Conservation (phyloP, 2,329 filamentous ascomycete species). For the Fusarium sp. region DNA sequence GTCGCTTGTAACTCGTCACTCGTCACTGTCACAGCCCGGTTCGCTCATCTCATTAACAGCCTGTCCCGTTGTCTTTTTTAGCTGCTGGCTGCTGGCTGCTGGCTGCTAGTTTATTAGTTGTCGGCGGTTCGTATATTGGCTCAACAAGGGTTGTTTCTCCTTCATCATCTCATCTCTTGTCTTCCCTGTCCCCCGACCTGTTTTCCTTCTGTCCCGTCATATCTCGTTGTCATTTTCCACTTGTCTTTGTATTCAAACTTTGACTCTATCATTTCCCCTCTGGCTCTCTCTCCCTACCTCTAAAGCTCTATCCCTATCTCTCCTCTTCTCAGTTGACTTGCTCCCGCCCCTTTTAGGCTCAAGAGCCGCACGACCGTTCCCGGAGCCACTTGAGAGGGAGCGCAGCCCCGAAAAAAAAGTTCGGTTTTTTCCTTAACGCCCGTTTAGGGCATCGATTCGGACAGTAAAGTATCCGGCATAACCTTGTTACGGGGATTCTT, state of each 20-base stretch:
- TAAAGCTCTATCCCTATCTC: not conserved
- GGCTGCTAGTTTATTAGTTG: not conserved
- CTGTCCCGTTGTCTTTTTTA: not conserved
- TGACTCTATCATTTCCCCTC: slow-evolving; percentile 18
- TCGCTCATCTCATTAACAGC: slow-evolving; percentile 29
- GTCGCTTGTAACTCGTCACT: slow-evolving; percentile 38
- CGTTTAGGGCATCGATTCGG: slow-evolving; percentile 53
- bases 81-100: too few relatives aligned
- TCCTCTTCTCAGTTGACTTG: not conserved
- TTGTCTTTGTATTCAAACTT: slow-evolving; percentile 15
- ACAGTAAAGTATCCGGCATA: slow-evolving; percentile 56
- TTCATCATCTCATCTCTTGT: slow-evolving; percentile 37
- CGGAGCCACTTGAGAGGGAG: slow-evolving; percentile 43
- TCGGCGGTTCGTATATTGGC: slow-evolving; percentile 28
- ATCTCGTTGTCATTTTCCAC: not conserved
- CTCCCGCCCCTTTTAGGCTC: slow-evolving; percentile 37
- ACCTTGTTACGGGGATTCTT: slow-evolving; percentile 56
- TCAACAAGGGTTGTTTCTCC: slow-evolving; percentile 40
- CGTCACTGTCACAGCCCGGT: slow-evolving; percentile 37
- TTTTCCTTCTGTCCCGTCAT: slow-evolving; percentile 3
- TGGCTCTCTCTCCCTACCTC: not conserved
- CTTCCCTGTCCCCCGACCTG: slow-evolving; percentile 29
- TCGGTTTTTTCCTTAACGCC: slow-evolving; percentile 50
- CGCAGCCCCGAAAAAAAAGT: slow-evolving; percentile 49
- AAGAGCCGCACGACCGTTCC: slow-evolving; percentile 40